Evolutionary conservation across 805 yeast species (phyloP).

Genomic region (Candida nemodendra): DNA sequence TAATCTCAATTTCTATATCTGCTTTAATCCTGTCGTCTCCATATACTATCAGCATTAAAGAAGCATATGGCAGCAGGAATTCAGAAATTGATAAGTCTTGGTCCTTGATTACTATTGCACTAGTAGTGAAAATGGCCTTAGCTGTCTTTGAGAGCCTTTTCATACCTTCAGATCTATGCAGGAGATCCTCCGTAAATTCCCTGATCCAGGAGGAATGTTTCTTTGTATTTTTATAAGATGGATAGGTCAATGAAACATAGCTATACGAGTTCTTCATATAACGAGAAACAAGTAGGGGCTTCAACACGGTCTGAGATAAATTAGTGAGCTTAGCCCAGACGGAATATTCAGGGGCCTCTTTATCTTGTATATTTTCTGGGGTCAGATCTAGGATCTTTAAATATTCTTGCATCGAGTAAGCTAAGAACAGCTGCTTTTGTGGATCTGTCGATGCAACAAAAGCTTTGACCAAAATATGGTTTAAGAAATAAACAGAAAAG

Average conservation of each 20-base stretch:
- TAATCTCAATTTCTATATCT: slow-evolving; percentile 58
- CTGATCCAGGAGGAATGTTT: slow-evolving; percentile 72
- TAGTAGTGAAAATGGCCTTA: slow-evolving; percentile 54
- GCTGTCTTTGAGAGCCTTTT: slow-evolving; percentile 29
- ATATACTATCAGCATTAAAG: slow-evolving; percentile 53
- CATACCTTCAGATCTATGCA: slow-evolving; percentile 40
- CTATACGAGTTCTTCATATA: slow-evolving; percentile 56
- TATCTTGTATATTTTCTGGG: slow-evolving; percentile 18
- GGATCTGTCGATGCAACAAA: slow-evolving; percentile 93
- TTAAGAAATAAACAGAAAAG: slow-evolving; percentile 64
- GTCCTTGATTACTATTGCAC: slow-evolving; percentile 62
- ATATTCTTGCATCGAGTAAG: slow-evolving; percentile 86
- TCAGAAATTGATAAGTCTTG: slow-evolving; percentile 70
- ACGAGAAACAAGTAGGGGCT: slow-evolving; percentile 71
- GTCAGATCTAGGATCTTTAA: slow-evolving; percentile 55
- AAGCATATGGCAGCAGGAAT: slow-evolving; percentile 73
- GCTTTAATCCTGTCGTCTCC: slow-evolving; percentile 38
- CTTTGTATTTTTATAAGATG: slow-evolving; percentile 57
- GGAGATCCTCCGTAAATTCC: slow-evolving; percentile 62
- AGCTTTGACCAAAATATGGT: slow-evolving; percentile 70
- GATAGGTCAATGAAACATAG: slow-evolving; percentile 52
- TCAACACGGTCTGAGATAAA: slow-evolving; percentile 66
- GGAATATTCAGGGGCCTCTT: slow-evolving; percentile 31
- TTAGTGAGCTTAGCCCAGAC: slow-evolving; percentile 67
- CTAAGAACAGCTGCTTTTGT: slow-evolving; percentile 74